A percentile compares a stretch with the other conserved stretches of the same genome.
phyloP scores from a whole-genome alignment of 129 eudicot species.

The Calendula officinalis region DNA sequence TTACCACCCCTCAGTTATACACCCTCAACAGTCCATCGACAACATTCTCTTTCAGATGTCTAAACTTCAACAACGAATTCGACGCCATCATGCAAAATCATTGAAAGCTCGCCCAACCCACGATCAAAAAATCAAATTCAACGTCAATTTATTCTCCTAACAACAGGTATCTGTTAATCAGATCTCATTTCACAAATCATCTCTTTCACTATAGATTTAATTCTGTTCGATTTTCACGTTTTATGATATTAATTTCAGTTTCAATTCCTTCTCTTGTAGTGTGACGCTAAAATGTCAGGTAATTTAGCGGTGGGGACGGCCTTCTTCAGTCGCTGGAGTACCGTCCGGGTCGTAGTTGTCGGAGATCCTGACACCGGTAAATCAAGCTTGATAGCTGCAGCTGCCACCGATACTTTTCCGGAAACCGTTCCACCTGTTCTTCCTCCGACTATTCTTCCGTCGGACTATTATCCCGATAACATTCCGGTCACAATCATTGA shows the following conservation, averaged over 20 bases:
- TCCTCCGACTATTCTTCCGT: slow-evolving; percentile 79
- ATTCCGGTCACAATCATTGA: slow-evolving; percentile 80
- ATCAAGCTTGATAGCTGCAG: slow-evolving; percentile 85
- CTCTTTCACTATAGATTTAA: slow-evolving; percentile 6
- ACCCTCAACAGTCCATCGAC: background rate
- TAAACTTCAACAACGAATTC: background rate
- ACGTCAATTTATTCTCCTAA: background rate
- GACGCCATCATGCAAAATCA: slow-evolving; percentile 26
- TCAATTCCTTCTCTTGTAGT: slow-evolving; percentile 1
- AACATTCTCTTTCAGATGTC: too few relatives aligned
- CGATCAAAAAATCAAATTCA: slow-evolving; percentile 17
- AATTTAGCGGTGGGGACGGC: slow-evolving; percentile 26
- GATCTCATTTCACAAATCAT: slow-evolving; percentile 13
- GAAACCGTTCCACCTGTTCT: slow-evolving; percentile 74
- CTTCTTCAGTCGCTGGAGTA: slow-evolving; percentile 41
- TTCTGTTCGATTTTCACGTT: slow-evolving; percentile 1
- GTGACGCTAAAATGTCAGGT: slow-evolving; percentile 44
- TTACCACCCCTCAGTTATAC: slow-evolving; percentile 1
- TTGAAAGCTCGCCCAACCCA: slow-evolving; percentile 14
- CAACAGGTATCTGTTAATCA: slow-evolving; percentile 13
- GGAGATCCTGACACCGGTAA: slow-evolving; percentile 92
- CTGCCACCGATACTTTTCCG: slow-evolving; percentile 68
- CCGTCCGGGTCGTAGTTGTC: slow-evolving; percentile 79
- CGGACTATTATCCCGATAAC: slow-evolving; percentile 77
- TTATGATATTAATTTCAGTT: background rate